Evolutionary conservation across 2,329 filamentous ascomycete species (phyloP), one percentile per base, ranked within the genome.

Genomic region (Aureobasidium sp.): DNA sequence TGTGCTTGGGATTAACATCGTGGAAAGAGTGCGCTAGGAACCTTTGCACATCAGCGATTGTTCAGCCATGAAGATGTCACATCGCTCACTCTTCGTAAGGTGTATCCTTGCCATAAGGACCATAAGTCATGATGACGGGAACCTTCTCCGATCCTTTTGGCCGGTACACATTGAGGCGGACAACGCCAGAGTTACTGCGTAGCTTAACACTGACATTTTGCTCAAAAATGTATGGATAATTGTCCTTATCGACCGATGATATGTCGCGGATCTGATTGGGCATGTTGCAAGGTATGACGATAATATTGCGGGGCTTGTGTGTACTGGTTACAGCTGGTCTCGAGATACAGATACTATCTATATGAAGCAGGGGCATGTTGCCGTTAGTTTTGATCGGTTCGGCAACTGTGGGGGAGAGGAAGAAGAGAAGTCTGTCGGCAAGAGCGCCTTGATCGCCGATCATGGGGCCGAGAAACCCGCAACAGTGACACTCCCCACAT

Each of bases 81-180:
- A n/a, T n/a, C n/a, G n/a, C n/a, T n/a, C n/a, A 57, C 53, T 57
- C 53, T 22, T 27, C n/a, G 33, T 60, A 60, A 5, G 24, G 42
- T 5, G 35, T 50, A 45, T 60, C 57, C 31, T 60, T 60, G 3
- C 57, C 57, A 24, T 49, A 60, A 15, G 57, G 57, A 2, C 31
- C 57, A 29, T 60, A 50, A 6, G 57, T 60, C 15, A 60, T 47
- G n/a, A 60, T 24, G 29, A 52, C 57, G 5, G 57, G 57, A 22
- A 14, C 14, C 22, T 29, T 48, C 17, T 15, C 31, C 11, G 14
- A 31, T 17, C 35, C 47, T 52, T 78, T 80, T 1, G 79, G 79
- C 1, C 79, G 72, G 65, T 81, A 82, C 2, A 82, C 75, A 68
- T 82, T 82, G 67, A 74, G 77, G 12, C 80, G 70, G 4, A 82